Conservation (phyloP, 2,329 filamentous ascomycete genomes). For the Chaetomium sp. region DNA sequence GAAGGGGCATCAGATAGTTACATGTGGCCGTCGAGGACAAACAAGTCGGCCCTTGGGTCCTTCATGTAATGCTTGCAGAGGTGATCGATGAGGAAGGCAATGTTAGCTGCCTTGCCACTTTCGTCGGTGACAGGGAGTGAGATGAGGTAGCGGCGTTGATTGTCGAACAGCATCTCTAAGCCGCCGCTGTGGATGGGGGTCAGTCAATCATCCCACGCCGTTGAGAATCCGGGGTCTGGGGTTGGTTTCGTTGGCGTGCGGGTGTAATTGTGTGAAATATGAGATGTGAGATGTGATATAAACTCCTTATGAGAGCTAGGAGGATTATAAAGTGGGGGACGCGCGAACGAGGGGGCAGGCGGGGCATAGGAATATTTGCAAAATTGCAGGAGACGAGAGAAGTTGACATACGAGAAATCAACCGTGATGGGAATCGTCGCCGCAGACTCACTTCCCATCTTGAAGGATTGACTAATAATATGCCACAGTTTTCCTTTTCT, state of each 20-base stretch:
- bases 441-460: constrained; percentile 19
- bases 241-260: no score
- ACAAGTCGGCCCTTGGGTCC: constrained; percentile 78
- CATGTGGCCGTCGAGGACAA: constrained; percentile 82
- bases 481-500: background rate
- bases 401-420: constrained; percentile 55
- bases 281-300: background rate
- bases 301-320: background rate
- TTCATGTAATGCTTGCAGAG: constrained; percentile 79
- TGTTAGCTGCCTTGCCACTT: constrained; percentile 55
- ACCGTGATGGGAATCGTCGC: constrained; percentile 53
- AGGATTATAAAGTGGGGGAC: background rate
- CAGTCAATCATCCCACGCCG: background rate
- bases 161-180: constrained; percentile 87
- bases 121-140: constrained; percentile 57
- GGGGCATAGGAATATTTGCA: background rate
- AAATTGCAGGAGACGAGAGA: background rate
- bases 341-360: no score
- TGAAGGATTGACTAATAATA: constrained; percentile 1
- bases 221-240: no score
- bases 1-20: constrained; percentile 45
- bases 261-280: background rate
- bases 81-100: constrained; percentile 70
- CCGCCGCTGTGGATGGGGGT: constrained; percentile 58
- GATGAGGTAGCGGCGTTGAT: constrained; percentile 67